Evolutionary conservation across 2,329 filamentous ascomycete species (phyloP).

Genomic region (Bretziella fagacearum): DNA sequence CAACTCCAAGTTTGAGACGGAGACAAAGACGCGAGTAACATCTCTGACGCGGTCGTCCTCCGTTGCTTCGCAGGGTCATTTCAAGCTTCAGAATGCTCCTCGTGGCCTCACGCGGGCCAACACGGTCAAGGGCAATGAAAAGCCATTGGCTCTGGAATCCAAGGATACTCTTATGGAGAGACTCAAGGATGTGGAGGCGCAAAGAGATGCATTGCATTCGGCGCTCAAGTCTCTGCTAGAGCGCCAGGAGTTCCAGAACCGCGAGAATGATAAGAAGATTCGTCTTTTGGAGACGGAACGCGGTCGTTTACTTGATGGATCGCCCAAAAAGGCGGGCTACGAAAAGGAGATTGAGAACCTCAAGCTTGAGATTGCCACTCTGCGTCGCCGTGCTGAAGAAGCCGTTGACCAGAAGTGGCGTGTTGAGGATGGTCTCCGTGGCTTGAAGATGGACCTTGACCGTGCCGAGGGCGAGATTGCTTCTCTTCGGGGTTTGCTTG

Average conservation of each 20-base stretch:
- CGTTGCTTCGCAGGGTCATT: constrained; percentile 21
- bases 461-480: constrained; percentile 84
- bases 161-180: constrained; percentile 58
- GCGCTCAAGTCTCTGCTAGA: constrained; percentile 73
- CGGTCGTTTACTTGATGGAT: constrained; percentile 50
- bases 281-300: constrained; percentile 61
- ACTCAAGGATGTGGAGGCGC: constrained; percentile 81
- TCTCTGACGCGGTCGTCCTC: constrained; percentile 18
- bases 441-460: constrained; percentile 91
- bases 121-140: constrained; percentile 30
- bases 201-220: constrained; percentile 79
- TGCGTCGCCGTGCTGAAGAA: constrained; percentile 79
- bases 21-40: constrained; percentile 14
- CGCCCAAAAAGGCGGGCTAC: constrained; percentile 61
- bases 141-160: constrained; percentile 29
- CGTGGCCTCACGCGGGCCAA: constrained; percentile 39
- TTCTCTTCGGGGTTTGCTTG: constrained; percentile 60
- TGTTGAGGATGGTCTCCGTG: constrained; percentile 74
- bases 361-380: constrained; percentile 65
- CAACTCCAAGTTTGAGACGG: constrained; percentile 22
- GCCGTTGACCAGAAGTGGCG: constrained; percentile 93
- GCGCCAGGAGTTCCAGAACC: constrained; percentile 69
- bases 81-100: constrained; percentile 18
- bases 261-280: constrained; percentile 69
- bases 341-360: constrained; percentile 66